A percentile compares a stretch with the other conserved stretches of the same genome.
phyloP scores from a whole-genome alignment of 192 early-diverging fungal species.

The Mortierella antarctica region DNA sequence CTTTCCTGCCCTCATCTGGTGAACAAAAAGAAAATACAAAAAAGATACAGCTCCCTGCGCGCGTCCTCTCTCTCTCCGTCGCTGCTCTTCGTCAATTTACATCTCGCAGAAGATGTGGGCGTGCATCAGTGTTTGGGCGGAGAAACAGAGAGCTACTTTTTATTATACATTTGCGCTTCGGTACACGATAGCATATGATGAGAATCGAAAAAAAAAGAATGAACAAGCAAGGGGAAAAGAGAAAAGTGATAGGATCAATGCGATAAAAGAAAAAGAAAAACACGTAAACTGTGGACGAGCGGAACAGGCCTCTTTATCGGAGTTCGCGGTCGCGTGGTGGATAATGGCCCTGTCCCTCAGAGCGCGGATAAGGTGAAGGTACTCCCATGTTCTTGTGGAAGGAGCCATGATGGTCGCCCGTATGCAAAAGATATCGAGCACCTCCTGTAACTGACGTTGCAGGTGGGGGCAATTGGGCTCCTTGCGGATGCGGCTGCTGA shows the following conservation, averaged over 20 bases:
- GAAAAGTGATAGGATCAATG: neutral
- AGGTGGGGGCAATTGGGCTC: constrained; percentile 2
- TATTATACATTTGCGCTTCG: neutral
- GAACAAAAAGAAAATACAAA: neutral
- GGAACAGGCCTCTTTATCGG: neutral
- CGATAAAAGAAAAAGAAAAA: neutral
- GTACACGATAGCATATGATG: neutral
- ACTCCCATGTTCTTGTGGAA: neutral
- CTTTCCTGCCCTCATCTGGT: neutral
- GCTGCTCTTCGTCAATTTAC: neutral
- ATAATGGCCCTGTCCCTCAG: constrained; percentile 6
- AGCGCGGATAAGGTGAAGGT: constrained; percentile 9
- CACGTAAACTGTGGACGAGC: neutral
- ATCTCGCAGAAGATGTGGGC: neutral
- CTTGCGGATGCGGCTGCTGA: constrained; percentile 2
- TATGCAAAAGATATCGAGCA: constrained; percentile 10
- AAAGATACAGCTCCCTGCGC: neutral
- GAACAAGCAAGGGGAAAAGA: neutral
- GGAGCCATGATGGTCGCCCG: neutral
- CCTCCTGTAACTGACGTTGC: neutral
- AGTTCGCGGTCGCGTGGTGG: constrained; percentile 24
- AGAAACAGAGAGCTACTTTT: neutral
- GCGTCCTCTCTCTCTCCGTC: neutral
- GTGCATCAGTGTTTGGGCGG: constrained; percentile 1
- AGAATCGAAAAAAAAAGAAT: neutral